phyloP scores from a whole-genome alignment of 371 early-diverging fungal genomes.

The Polyrhizophydium stewartii region DNA sequence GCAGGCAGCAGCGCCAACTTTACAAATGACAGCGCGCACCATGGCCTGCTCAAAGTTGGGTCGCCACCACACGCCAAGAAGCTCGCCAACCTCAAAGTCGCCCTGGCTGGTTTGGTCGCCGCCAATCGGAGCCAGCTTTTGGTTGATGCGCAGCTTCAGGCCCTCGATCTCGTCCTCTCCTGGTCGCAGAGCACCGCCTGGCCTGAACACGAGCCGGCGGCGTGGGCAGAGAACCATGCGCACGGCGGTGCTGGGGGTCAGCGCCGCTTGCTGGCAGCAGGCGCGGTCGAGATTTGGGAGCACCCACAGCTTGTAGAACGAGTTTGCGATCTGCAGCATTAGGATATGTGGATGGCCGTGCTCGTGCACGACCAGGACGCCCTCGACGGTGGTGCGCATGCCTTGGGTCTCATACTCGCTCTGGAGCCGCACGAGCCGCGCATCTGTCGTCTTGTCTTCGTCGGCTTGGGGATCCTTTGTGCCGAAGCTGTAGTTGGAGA shows the following conservation, averaged over 20 bases:
- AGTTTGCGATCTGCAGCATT: conserved; percentile 70
- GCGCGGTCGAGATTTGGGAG: background rate
- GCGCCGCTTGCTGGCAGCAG: background rate
- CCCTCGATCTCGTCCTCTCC: conserved; percentile 71
- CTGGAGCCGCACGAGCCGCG: conserved; percentile 60
- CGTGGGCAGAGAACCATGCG: background rate
- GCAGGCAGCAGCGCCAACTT: background rate
- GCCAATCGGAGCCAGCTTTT: conserved; percentile 40
- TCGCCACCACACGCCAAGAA: conserved; percentile 70
- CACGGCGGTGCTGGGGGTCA: background rate
- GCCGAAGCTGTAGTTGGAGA: conserved; percentile 59
- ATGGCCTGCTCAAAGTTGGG: conserved; percentile 74
- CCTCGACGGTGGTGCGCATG: conserved; percentile 70
- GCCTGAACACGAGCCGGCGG: conserved; percentile 44
- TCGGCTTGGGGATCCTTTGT: conserved; percentile 72
- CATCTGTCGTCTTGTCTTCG: conserved; percentile 66
- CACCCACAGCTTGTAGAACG: conserved; percentile 68
- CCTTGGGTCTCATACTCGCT: conserved; percentile 64
- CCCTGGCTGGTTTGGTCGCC: conserved; percentile 8
- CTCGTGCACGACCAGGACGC: conserved; percentile 72
- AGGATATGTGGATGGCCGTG: conserved; percentile 80
- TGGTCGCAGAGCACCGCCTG: conserved; percentile 68
- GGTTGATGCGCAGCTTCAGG: conserved; percentile 54
- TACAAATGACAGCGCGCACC: conserved; percentile 40
- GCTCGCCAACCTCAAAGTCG: conserved; percentile 73